These are phyloP conservation scores for Amanita rimosa DNA, from an alignment of 768 basidiomycete genomes.

Conservation along the genomic window DNA sequence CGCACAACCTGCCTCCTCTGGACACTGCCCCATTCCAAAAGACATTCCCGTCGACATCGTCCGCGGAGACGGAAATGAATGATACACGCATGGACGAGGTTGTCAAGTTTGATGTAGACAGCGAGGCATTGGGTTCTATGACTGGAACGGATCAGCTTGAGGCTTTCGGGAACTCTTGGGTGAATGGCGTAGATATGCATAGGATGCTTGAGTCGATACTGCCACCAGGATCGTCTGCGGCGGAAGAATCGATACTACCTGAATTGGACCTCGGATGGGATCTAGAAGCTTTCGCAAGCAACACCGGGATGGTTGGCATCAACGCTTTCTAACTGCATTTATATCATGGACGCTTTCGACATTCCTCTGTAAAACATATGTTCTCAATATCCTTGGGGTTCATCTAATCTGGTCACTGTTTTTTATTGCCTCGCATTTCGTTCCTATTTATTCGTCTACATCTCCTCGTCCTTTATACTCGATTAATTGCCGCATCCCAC, in stretches of 20 bases:
- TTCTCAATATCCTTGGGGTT: neutral
- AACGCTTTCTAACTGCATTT: neutral
- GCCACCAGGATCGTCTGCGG: neutral
- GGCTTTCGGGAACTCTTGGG: constrained; percentile 20
- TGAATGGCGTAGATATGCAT: constrained; percentile 47
- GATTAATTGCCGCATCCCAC: neutral
- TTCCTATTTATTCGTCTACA: constrained; percentile 3
- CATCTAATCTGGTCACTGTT: constrained; percentile 1
- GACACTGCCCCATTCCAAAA: constrained; percentile 12
- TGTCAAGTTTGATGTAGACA: constrained; percentile 8
- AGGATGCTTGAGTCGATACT: constrained; percentile 38
- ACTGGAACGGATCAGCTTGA: constrained; percentile 14
- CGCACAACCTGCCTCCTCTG: constrained; percentile 15
- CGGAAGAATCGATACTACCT: neutral
- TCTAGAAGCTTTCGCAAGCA: constrained; percentile 1
- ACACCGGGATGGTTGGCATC: constrained; percentile 1
- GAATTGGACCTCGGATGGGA: constrained; percentile 5
- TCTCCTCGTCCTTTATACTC: neutral
- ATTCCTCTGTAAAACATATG: constrained; percentile 1
- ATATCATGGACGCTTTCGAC: neutral
- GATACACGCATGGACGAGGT: neutral
- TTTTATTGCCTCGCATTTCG: neutral
- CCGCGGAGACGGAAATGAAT: constrained; percentile 6
- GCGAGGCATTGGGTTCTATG: constrained; percentile 9
- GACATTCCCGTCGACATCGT: constrained; percentile 9